Evolutionary conservation across 2,329 filamentous ascomycete species (phyloP).

Genomic region (Pseudocercospora pini-densiflorae): DNA sequence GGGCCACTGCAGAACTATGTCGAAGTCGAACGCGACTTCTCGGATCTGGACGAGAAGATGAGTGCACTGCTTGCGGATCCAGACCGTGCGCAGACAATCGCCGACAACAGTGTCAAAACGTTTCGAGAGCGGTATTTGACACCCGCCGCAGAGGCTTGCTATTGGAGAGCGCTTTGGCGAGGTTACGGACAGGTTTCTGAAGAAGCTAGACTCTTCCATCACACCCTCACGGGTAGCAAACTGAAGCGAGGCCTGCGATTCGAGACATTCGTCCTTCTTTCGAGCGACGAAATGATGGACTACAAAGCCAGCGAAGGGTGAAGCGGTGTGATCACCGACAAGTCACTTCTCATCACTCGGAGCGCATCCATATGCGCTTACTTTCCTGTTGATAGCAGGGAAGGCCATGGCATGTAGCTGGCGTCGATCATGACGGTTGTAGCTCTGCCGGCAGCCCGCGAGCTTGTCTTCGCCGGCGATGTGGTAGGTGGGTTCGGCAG

Average conservation of each 20-base stretch:
- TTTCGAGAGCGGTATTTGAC: constrained; percentile 39
- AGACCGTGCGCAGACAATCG: constrained; percentile 30
- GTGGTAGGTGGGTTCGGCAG: neutral
- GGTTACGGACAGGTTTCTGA: constrained; percentile 26
- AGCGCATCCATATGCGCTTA: neutral
- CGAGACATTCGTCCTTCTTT: constrained; percentile 28
- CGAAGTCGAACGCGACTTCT: constrained; percentile 31
- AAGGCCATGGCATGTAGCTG: neutral
- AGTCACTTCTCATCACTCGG: neutral
- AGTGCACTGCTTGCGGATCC: constrained; percentile 26
- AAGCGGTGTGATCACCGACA: neutral
- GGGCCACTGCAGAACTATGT: constrained; percentile 35
- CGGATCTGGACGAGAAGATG: constrained; percentile 30
- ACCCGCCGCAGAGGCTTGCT: constrained; percentile 36
- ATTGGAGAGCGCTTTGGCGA: constrained; percentile 30
- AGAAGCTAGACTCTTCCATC: constrained; percentile 21
- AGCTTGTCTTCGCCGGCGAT: neutral
- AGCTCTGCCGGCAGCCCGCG: neutral
- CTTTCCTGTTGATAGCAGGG: neutral
- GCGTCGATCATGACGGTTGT: neutral
- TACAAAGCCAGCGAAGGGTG: constrained; percentile 11
- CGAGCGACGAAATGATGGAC: constrained; percentile 30
- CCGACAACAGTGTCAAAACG: constrained; percentile 32
- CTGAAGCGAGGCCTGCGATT: constrained; percentile 26
- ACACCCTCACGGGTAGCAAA: constrained; percentile 9